Evolutionary conservation across 83 land plant species (phyloP).

Genomic region (Picea mariana): DNA sequence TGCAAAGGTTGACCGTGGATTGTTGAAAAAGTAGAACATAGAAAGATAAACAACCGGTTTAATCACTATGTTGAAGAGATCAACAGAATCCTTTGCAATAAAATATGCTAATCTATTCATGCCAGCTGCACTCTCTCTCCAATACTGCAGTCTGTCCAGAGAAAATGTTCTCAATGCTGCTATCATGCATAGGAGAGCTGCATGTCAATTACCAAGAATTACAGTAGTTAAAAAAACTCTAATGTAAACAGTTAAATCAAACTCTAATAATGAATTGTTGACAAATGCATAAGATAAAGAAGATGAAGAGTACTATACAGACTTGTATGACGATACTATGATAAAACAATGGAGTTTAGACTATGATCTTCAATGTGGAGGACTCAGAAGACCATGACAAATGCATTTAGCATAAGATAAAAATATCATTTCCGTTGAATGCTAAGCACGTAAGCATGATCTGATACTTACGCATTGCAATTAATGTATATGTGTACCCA

Average conservation of each 20-base stretch:
- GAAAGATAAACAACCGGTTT: slow-evolving; percentile 95
- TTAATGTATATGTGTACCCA: slow-evolving; percentile 86
- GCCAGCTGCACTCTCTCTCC: slow-evolving; percentile 99
- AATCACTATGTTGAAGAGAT: slow-evolving; percentile 80
- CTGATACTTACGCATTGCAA: slow-evolving; percentile 82
- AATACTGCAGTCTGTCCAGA: slow-evolving; percentile 82
- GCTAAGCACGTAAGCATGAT: background rate
- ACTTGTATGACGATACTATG: background rate
- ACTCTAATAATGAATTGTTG: background rate
- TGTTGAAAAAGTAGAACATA: slow-evolving; percentile 96
- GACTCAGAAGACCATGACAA: background rate
- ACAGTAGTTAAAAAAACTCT: background rate
- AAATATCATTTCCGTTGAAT: background rate
- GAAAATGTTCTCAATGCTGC: slow-evolving; percentile 95
- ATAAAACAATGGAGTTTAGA: background rate
- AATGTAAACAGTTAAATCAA: background rate
- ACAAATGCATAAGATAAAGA: background rate
- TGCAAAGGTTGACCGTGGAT: slow-evolving; percentile 81
- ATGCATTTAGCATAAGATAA: background rate
- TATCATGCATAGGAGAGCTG: slow-evolving; percentile 95
- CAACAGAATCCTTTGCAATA: slow-evolving; percentile 88
- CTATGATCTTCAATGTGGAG: background rate
- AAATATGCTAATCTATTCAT: slow-evolving; percentile 94
- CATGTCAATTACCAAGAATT: slow-evolving; percentile 8
- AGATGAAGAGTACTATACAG: slow-evolving; percentile 1